Conservation (phyloP, 2,329 filamentous ascomycete species). For the Coniella lustricola region DNA sequence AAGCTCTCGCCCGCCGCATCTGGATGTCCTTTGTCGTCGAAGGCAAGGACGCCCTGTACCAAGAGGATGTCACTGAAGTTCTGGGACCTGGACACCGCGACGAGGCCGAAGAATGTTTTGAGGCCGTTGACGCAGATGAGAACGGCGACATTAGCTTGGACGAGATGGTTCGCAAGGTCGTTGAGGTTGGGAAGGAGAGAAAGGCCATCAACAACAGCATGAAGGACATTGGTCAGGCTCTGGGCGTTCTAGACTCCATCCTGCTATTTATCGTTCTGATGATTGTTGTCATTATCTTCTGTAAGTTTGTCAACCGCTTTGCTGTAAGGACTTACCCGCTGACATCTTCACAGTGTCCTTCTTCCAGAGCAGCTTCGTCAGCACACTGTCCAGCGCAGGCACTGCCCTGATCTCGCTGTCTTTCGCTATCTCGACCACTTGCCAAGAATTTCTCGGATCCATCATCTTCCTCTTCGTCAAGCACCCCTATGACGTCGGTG, state of each 20-base stretch:
- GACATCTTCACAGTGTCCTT: conserved; percentile 57
- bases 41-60: conserved; percentile 69
- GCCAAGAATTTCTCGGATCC: conserved; percentile 92
- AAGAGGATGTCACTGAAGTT: conserved; percentile 81
- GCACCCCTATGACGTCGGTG: conserved; percentile 89
- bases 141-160: conserved; percentile 95
- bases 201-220: conserved; percentile 88
- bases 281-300: conserved; percentile 75
- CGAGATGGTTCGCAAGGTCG: conserved; percentile 85
- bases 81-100: conserved; percentile 66
- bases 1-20: conserved; percentile 87
- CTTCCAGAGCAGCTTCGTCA: conserved; percentile 78
- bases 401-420: conserved; percentile 92
- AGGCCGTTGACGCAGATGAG: conserved; percentile 71
- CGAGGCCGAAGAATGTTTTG: conserved; percentile 82
- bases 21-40: conserved; percentile 99
- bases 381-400: conserved; percentile 80
- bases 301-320: conserved; percentile 36
- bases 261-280: conserved; percentile 75
- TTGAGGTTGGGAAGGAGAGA: conserved; percentile 76
- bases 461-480: conserved; percentile 99
- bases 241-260: conserved; percentile 82
- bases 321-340: conserved; percentile 4
- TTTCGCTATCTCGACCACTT: conserved; percentile 88
- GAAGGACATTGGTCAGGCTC: conserved; percentile 95